Conservation (phyloP, 768 basidiomycete genomes). For the Mycena rebaudengoi region DNA sequence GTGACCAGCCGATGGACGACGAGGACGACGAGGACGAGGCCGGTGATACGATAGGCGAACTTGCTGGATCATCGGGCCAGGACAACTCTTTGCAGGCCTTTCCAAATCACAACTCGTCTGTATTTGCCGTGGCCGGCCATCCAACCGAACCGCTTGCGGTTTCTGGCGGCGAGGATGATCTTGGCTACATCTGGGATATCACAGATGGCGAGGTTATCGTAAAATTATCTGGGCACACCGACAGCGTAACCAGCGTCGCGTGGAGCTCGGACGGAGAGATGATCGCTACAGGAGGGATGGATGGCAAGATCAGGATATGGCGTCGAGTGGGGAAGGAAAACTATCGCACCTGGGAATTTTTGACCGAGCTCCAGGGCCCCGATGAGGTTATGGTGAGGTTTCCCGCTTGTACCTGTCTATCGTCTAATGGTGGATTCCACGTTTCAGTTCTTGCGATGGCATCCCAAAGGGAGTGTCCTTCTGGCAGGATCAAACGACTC, state of each 20-base stretch:
- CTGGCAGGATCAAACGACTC: conserved; percentile 93
- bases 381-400: conserved; percentile 91
- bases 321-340: conserved; percentile 78
- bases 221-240: conserved; percentile 90
- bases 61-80: conserved; percentile 49
- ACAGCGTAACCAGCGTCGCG: conserved; percentile 81
- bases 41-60: conserved; percentile 49
- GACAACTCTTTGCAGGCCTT: conserved; percentile 80
- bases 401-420: background rate
- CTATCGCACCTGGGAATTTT: conserved; percentile 90
- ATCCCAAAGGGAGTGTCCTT: conserved; percentile 90
- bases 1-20: conserved; percentile 76
- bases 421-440: conserved; percentile 16
- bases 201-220: conserved; percentile 82
- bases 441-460: conserved; percentile 90
- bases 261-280: conserved; percentile 93
- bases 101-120: conserved; percentile 72
- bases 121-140: conserved; percentile 87
- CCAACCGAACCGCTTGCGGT: conserved; percentile 84
- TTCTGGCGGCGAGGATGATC: conserved; percentile 95
- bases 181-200: conserved; percentile 93
- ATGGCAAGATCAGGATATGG: conserved; percentile 94
- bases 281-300: conserved; percentile 97
- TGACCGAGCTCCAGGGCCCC: conserved; percentile 91
- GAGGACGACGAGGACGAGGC: conserved; percentile 65